phyloP scores from a whole-genome alignment of 2,329 filamentous ascomycete genomes.

The Xylariaceae sp. region DNA sequence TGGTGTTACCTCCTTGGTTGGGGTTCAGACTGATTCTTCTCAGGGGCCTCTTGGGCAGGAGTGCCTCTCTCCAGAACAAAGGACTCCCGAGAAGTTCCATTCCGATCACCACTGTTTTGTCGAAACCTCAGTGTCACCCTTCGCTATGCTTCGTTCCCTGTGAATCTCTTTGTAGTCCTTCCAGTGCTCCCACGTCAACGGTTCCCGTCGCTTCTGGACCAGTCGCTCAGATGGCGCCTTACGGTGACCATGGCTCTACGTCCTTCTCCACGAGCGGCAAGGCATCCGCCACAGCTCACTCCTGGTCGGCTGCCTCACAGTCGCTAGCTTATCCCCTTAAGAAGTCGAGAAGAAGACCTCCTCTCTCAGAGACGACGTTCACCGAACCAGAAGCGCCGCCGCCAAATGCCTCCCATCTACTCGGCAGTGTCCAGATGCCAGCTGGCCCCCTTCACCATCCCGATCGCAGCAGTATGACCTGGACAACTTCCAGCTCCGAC shows the following conservation, averaged over 20 bases:
- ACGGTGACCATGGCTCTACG: conserved; percentile 9
- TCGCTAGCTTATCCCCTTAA: conserved; percentile 4
- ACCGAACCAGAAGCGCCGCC: conserved; percentile 8
- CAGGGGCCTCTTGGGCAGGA: too few species aligned
- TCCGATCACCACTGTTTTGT: too few species aligned
- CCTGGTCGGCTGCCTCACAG: conserved; percentile 10
- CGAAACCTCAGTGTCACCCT: too few species aligned
- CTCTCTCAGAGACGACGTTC: conserved; percentile 12
- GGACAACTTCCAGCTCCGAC: conserved; percentile 50
- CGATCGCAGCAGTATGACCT: conserved; percentile 43
- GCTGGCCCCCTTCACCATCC: too few species aligned
- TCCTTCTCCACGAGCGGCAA: conserved; percentile 17
- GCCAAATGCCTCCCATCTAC: conserved; percentile 6
- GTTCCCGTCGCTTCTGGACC: too few species aligned
- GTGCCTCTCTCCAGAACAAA: too few species aligned
- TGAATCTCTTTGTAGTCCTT: background rate
- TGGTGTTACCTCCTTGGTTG: too few species aligned
- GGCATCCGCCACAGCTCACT: conserved; percentile 11
- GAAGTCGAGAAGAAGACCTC: conserved; percentile 8
- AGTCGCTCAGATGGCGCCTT: background rate
- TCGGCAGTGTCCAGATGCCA: too few species aligned
- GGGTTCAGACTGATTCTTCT: too few species aligned
- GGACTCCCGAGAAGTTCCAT: too few species aligned
- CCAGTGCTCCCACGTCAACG: too few species aligned
- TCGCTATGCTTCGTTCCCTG: too few species aligned